Evolutionary conservation across 2,329 filamentous ascomycete genomes (phyloP).

Genomic region (Penicillium corylophilum): DNA sequence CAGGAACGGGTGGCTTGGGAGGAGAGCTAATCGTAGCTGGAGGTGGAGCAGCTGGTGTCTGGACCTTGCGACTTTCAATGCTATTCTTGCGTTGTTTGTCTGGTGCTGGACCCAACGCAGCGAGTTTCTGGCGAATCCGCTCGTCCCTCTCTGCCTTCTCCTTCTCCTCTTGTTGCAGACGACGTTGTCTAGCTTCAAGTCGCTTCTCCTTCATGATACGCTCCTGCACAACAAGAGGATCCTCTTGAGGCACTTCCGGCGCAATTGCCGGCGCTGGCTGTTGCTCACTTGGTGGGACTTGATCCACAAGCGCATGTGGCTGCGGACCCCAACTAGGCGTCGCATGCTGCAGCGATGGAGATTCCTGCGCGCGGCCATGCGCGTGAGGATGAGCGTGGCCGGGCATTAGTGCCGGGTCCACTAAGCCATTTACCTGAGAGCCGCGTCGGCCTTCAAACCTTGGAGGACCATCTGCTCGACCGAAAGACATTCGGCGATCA

Average conservation of each 20-base stretch:
- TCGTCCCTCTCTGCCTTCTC: slow-evolving; percentile 59
- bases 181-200: slow-evolving; percentile 55
- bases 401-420: slow-evolving; percentile 32
- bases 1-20: slow-evolving; percentile 59
- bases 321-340: slow-evolving; percentile 33
- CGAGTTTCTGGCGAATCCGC: slow-evolving; percentile 57
- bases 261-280: slow-evolving; percentile 17
- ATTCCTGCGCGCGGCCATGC: slow-evolving; percentile 22
- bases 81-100: slow-evolving; percentile 35
- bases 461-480: slow-evolving; percentile 46
- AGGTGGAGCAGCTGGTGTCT: slow-evolving; percentile 21
- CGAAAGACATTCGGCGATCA: slow-evolving; percentile 62
- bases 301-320: slow-evolving; percentile 27
- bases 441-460: slow-evolving; percentile 41
- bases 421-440: slow-evolving; percentile 39
- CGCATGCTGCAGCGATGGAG: slow-evolving; percentile 27
- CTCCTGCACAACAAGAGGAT: slow-evolving; percentile 55
- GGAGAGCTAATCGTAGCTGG: slow-evolving; percentile 49
- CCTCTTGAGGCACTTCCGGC: slow-evolving; percentile 33
- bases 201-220: slow-evolving; percentile 62
- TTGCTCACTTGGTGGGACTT: slow-evolving; percentile 23
- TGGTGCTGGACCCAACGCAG: slow-evolving; percentile 50
- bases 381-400: slow-evolving; percentile 16
- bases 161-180: slow-evolving; percentile 54
- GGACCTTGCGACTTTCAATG: slow-evolving; percentile 26